Conservation (phyloP, 2,329 filamentous ascomycete species). For the Diaporthe sp. region DNA sequence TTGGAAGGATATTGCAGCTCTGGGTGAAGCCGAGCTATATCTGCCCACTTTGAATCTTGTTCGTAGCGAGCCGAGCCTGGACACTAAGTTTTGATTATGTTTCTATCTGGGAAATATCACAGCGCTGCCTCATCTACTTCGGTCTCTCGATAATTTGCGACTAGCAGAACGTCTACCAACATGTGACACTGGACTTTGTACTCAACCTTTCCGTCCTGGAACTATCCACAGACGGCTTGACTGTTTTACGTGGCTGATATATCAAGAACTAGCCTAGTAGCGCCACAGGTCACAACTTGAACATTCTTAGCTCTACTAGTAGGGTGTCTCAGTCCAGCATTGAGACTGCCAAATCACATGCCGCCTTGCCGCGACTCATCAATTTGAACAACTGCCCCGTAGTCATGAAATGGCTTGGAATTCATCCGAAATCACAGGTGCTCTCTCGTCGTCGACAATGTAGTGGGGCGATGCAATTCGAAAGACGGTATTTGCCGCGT, state of each 20-base stretch:
- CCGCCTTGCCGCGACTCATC: too few relatives aligned
- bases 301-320: too few relatives aligned
- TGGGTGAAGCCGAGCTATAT: slow-evolving; percentile 54
- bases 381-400: too few relatives aligned
- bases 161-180: not conserved
- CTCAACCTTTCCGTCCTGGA: not conserved
- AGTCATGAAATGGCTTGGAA: not conserved
- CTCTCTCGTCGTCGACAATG: not conserved
- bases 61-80: slow-evolving; percentile 22
- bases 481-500: not conserved
- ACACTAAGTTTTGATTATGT: slow-evolving; percentile 25
- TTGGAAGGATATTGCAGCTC: slow-evolving; percentile 59
- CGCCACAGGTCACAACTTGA: too few relatives aligned
- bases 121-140: not conserved
- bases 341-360: too few relatives aligned
- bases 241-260: too few relatives aligned
- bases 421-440: not conserved
- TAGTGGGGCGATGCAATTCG: not conserved
- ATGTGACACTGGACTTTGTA: not conserved
- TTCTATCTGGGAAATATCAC: not conserved
- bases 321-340: too few relatives aligned
- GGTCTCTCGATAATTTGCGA: not conserved
- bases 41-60: slow-evolving; percentile 57
- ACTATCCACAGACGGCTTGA: too few relatives aligned
- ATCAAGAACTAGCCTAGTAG: too few relatives aligned